Evolutionary conservation across 768 basidiomycete species (phyloP).

Genomic region (Xanthoconium purpureum): DNA sequence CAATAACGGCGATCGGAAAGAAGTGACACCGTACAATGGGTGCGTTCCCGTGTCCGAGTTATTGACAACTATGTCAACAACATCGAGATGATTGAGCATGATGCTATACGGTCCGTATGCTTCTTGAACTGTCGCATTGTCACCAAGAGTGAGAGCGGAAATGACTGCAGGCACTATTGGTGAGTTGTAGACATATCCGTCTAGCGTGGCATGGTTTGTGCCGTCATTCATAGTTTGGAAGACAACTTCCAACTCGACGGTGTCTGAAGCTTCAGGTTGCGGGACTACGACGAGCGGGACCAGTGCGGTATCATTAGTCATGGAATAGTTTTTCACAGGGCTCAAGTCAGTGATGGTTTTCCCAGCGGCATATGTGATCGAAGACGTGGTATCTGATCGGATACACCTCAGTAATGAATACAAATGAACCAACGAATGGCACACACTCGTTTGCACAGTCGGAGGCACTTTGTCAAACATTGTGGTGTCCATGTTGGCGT

Average conservation of each 20-base stretch:
- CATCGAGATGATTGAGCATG: constrained; percentile 70
- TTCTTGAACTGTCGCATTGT: constrained; percentile 57
- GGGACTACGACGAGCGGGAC: constrained; percentile 57
- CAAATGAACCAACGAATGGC: neutral
- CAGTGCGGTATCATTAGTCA: constrained; percentile 64
- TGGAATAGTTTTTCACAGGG: constrained; percentile 52
- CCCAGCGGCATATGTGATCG: constrained; percentile 67
- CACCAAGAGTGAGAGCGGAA: constrained; percentile 72
- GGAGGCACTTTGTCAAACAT: constrained; percentile 88
- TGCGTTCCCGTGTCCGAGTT: constrained; percentile 74
- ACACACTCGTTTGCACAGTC: constrained; percentile 69
- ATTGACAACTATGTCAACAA: constrained; percentile 73
- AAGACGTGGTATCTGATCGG: constrained; percentile 71
- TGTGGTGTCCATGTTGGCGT: constrained; percentile 82
- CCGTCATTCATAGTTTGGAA: constrained; percentile 89
- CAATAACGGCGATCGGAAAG: neutral
- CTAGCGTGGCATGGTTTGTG: constrained; percentile 79
- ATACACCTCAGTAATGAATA: neutral
- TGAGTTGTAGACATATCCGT: constrained; percentile 62
- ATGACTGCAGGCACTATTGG: constrained; percentile 76
- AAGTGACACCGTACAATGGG: constrained; percentile 64
- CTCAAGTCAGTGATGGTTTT: constrained; percentile 52
- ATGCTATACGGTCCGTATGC: constrained; percentile 84
- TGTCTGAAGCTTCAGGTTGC: constrained; percentile 50
- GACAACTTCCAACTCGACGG: constrained; percentile 64